Percentiles rank a stretch among this genome's conserved stretches.
Evolutionary conservation across 805 yeast genomes (phyloP).

Genomic region (Spathaspora sp.): DNA sequence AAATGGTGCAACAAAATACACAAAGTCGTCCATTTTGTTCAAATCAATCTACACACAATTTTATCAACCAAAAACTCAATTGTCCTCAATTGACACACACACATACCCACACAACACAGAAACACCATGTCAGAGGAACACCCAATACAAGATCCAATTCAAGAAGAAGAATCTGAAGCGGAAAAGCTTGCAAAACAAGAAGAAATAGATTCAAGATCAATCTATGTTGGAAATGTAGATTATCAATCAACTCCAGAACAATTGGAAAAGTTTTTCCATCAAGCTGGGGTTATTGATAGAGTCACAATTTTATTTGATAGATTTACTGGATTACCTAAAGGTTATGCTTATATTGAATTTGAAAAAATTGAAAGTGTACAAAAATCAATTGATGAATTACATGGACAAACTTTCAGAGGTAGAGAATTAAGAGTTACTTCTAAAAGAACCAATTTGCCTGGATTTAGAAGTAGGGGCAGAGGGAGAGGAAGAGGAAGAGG

Average conservation of each 20-base stretch:
- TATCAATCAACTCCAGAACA: conserved; percentile 47
- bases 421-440: conserved; percentile 44
- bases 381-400: conserved; percentile 42
- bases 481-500: conserved; percentile 31
- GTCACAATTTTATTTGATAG: conserved; percentile 50
- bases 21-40: neutral
- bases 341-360: conserved; percentile 65
- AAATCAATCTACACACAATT: neutral
- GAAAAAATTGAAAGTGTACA: conserved; percentile 37
- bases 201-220: conserved; percentile 49
- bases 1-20: neutral
- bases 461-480: conserved; percentile 31
- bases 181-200: conserved; percentile 35
- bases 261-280: conserved; percentile 44
- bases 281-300: conserved; percentile 45
- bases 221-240: conserved; percentile 52
- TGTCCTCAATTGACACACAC: neutral
- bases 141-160: conserved; percentile 7
- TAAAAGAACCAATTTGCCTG: conserved; percentile 56
- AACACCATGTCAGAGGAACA: neutral
- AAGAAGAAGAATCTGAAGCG: conserved; percentile 21
- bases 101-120: neutral
- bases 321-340: conserved; percentile 46
- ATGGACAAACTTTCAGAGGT: conserved; percentile 42
- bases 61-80: neutral